These are phyloP conservation scores for Ophiosphaerella korrae DNA, from an alignment of 2,329 filamentous ascomycete species.

Conservation along the genomic window DNA sequence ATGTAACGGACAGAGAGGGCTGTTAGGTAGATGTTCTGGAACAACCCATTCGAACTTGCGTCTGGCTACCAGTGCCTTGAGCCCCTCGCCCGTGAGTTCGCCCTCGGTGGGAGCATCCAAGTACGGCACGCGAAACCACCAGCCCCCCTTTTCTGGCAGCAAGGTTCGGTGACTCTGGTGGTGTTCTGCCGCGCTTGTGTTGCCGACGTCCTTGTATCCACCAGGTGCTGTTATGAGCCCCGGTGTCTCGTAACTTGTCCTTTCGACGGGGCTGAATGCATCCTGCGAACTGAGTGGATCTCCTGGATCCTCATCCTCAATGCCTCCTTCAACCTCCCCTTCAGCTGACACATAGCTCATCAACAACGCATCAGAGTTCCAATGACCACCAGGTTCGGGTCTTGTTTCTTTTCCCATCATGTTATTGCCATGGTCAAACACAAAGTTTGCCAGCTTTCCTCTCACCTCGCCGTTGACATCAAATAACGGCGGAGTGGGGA, in stretches of 20 bases:
- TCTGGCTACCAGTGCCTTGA: conserved; percentile 29
- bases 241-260: conserved; percentile 7
- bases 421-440: conserved; percentile 30
- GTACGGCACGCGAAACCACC: conserved; percentile 20
- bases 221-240: conserved; percentile 6
- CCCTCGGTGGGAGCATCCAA: conserved; percentile 6
- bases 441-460: conserved; percentile 40
- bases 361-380: conserved; percentile 44
- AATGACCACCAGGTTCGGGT: conserved; percentile 26
- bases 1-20: conserved; percentile 52
- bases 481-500: conserved; percentile 34
- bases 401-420: conserved; percentile 15
- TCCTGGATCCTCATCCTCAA: conserved; percentile 31
- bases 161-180: conserved; percentile 1
- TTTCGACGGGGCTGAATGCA: neutral
- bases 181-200: neutral
- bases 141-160: conserved; percentile 6
- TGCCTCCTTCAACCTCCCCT: conserved; percentile 14
- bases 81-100: conserved; percentile 7
- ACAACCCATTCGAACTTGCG: conserved; percentile 47
- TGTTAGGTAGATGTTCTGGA: conserved; percentile 52
- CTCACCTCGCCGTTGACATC: conserved; percentile 30
- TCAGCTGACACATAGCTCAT: conserved; percentile 34
- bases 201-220: conserved; percentile 14
- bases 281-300: conserved; percentile 5